A percentile compares a stretch with the other conserved stretches of the same genome.
phyloP scores from a whole-genome alignment of 2,329 filamentous ascomycete genomes.

The Colletotrichum spinosum region DNA sequence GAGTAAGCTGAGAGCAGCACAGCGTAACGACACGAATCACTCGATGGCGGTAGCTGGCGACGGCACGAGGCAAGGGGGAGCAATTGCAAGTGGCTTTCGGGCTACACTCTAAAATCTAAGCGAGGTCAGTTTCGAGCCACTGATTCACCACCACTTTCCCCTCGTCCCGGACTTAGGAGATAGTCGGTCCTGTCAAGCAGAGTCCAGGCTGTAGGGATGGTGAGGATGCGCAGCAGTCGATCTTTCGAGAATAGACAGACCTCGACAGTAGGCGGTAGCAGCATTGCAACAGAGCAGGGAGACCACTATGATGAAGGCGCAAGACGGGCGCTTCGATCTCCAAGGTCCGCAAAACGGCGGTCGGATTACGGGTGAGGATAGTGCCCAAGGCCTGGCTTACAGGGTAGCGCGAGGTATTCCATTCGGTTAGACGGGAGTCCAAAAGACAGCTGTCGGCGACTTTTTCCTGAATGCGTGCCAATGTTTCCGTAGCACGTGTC shows the following conservation, averaged over 20 bases:
- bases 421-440: not conserved
- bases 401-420: not conserved
- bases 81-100: slow-evolving; percentile 17
- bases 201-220: too few species aligned
- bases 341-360: not conserved
- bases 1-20: slow-evolving; percentile 17
- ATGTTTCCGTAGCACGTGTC: slow-evolving; percentile 28
- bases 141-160: slow-evolving; percentile 7
- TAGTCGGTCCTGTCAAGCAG: slow-evolving; percentile 10
- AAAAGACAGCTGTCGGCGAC: slow-evolving; percentile 12
- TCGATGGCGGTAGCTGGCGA: not conserved
- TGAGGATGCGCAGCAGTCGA: too few species aligned
- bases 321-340: not conserved
- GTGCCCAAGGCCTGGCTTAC: not conserved
- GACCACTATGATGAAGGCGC: not conserved
- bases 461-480: slow-evolving; percentile 10
- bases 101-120: slow-evolving; percentile 8
- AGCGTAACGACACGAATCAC: slow-evolving; percentile 15
- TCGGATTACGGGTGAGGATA: slow-evolving; percentile 2
- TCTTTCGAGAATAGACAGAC: too few species aligned
- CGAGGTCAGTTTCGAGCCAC: slow-evolving; percentile 4
- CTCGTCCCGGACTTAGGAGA: slow-evolving; percentile 14
- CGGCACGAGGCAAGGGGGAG: not conserved
- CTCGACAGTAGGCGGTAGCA: too few species aligned
- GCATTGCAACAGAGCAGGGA: not conserved